phyloP scores from a whole-genome alignment of 2,329 filamentous ascomycete species.

The Nigrograna mackinnonii region DNA sequence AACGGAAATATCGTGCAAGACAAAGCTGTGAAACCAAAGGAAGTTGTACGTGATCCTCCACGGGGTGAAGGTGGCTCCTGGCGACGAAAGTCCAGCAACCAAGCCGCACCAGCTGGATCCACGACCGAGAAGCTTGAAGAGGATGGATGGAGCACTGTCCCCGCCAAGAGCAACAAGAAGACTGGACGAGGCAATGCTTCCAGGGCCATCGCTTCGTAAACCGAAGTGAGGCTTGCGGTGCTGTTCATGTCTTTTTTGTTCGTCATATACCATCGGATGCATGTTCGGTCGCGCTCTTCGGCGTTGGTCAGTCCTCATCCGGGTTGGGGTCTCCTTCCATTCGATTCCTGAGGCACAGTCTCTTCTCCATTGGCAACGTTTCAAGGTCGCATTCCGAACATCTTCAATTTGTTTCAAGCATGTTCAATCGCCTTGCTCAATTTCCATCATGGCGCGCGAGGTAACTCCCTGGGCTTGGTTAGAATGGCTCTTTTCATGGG shows the following conservation, averaged over 20 bases:
- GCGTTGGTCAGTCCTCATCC: too few relatives aligned
- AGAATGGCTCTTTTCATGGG: slow-evolving; percentile 13
- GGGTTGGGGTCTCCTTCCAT: too few relatives aligned
- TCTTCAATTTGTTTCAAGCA: slow-evolving; percentile 9
- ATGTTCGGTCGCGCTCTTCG: too few relatives aligned
- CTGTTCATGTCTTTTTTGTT: slow-evolving; percentile 11
- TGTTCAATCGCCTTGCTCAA: slow-evolving; percentile 8
- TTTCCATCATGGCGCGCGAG: slow-evolving; percentile 7
- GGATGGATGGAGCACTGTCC: slow-evolving; percentile 59
- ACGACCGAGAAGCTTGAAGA: slow-evolving; percentile 54
- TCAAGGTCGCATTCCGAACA: slow-evolving; percentile 20
- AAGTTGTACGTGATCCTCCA: slow-evolving; percentile 53
- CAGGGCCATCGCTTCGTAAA: slow-evolving; percentile 53
- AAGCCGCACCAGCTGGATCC: slow-evolving; percentile 36
- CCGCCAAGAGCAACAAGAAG: slow-evolving; percentile 43
- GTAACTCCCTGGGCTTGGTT: slow-evolving; percentile 13
- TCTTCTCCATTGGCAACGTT: slow-evolving; percentile 22
- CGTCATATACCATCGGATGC: slow-evolving; percentile 20
- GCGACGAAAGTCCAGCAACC: slow-evolving; percentile 40
- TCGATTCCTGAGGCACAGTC: too few relatives aligned
- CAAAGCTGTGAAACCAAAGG: slow-evolving; percentile 60
- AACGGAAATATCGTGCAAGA: slow-evolving; percentile 55
- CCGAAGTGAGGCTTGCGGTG: too few relatives aligned
- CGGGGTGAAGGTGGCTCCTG: slow-evolving; percentile 42
- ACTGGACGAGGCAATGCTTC: slow-evolving; percentile 38